Conservation (phyloP, 805 yeast genomes). For the Metschnikowia orientalis region DNA sequence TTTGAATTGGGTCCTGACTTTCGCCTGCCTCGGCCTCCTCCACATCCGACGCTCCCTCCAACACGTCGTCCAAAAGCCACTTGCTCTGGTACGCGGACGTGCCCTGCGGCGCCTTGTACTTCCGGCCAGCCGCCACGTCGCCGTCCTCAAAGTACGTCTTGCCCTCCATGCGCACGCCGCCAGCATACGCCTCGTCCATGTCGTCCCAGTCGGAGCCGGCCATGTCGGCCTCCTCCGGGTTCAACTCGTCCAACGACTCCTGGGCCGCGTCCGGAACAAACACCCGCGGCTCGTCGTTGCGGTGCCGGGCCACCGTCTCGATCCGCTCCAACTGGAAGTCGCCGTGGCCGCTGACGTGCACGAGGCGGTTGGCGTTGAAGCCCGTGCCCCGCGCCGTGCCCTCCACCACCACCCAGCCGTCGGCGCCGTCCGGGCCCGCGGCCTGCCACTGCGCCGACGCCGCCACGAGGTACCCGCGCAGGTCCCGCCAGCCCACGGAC, state of each 20-base stretch:
- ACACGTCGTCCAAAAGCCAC: slow-evolving; percentile 63
- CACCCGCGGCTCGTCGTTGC: slow-evolving; percentile 22
- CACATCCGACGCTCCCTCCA: slow-evolving; percentile 38
- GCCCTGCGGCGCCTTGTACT: slow-evolving; percentile 57
- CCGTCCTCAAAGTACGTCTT: slow-evolving; percentile 43
- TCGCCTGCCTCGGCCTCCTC: slow-evolving; percentile 39
- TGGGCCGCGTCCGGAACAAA: slow-evolving; percentile 36
- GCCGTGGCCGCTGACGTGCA: slow-evolving; percentile 87
- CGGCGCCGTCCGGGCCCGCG: slow-evolving; percentile 17
- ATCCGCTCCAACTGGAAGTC: slow-evolving; percentile 75
- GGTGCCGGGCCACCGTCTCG: slow-evolving; percentile 41
- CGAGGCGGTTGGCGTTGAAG: slow-evolving; percentile 67
- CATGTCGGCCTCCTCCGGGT: slow-evolving; percentile 52
- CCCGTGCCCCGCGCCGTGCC: slow-evolving; percentile 89
- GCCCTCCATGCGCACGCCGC: slow-evolving; percentile 56
- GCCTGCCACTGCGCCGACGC: slow-evolving; percentile 49
- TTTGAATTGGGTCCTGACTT: slow-evolving; percentile 23
- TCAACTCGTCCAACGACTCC: slow-evolving; percentile 57
- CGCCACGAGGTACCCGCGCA: slow-evolving; percentile 83
- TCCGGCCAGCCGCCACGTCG: slow-evolving; percentile 18
- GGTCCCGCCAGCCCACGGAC: slow-evolving; percentile 85
- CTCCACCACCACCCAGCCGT: slow-evolving; percentile 52
- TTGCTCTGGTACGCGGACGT: slow-evolving; percentile 73
- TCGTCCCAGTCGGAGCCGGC: slow-evolving; percentile 28
- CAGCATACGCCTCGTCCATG: slow-evolving; percentile 20